phyloP scores from a whole-genome alignment of 352 stramenopile genomes.

The Phytophthora foliorum region DNA sequence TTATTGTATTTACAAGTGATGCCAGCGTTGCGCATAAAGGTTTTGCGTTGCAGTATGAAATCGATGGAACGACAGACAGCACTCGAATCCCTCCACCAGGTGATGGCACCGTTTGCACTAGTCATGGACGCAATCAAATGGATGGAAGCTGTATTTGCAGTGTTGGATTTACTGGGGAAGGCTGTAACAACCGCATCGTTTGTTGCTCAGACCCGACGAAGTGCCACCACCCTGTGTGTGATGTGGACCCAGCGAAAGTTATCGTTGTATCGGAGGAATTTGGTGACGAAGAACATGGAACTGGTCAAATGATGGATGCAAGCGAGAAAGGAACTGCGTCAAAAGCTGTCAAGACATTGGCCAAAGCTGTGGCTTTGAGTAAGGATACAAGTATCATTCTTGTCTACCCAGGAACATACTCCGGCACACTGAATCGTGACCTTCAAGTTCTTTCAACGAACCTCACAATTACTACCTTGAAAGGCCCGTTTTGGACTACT shows the following conservation, averaged over 20 bases:
- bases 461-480: conserved; percentile 52
- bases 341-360: conserved; percentile 62
- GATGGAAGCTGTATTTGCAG: conserved; percentile 62
- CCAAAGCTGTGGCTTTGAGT: conserved; percentile 50
- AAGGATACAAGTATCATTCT: conserved; percentile 50
- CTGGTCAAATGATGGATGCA: conserved; percentile 61
- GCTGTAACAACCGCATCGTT: conserved; percentile 69
- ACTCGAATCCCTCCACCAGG: conserved; percentile 50
- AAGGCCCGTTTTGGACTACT: conserved; percentile 60
- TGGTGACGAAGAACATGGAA: conserved; percentile 62
- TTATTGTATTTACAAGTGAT: conserved; percentile 57
- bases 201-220: conserved; percentile 55
- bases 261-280: conserved; percentile 67
- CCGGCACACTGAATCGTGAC: conserved; percentile 43
- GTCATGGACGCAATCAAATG: conserved; percentile 43
- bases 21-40: conserved; percentile 47
- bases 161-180: conserved; percentile 77
- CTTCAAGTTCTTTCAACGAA: conserved; percentile 26
- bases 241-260: conserved; percentile 39
- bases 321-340: conserved; percentile 58
- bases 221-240: conserved; percentile 54
- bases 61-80: conserved; percentile 25
- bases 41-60: conserved; percentile 61
- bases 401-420: conserved; percentile 68
- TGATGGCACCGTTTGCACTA: conserved; percentile 37